phyloP scores from a whole-genome alignment of 78 protist species.

The Dictyostelium citrinum region DNA sequence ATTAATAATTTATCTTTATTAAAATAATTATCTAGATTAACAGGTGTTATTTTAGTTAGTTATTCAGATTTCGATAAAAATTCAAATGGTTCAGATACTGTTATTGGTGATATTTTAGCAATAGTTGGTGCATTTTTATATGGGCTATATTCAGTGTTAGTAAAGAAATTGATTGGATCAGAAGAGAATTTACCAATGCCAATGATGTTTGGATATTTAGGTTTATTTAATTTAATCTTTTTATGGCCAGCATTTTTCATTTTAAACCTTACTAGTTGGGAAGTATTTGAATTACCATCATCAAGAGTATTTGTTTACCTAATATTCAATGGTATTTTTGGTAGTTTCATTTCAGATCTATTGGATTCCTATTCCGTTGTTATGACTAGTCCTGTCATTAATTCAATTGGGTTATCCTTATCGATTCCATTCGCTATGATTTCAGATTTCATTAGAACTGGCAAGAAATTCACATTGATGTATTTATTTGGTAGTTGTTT shows the following conservation, averaged over 20 bases:
- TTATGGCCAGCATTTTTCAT: slow-evolving; percentile 54
- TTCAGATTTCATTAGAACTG: slow-evolving; percentile 10
- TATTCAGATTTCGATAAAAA: slow-evolving; percentile 13
- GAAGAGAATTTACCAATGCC: slow-evolving; percentile 69
- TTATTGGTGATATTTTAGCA: slow-evolving; percentile 31
- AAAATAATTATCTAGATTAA: not conserved
- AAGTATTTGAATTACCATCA: slow-evolving; percentile 22
- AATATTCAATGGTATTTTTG: slow-evolving; percentile 58
- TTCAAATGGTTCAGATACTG: slow-evolving; percentile 31
- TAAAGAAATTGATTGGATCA: slow-evolving; percentile 28
- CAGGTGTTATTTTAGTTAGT: slow-evolving; percentile 70
- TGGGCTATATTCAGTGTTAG: slow-evolving; percentile 50
- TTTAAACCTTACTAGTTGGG: slow-evolving; percentile 14
- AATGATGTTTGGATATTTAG: slow-evolving; percentile 62
- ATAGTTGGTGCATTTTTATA: slow-evolving; percentile 52
- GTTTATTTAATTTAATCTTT: slow-evolving; percentile 26
- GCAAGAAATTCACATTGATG: slow-evolving; percentile 2
- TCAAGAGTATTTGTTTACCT: slow-evolving; percentile 10
- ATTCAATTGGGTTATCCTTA: slow-evolving; percentile 60
- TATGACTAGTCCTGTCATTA: slow-evolving; percentile 39
- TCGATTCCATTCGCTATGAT: slow-evolving; percentile 73
- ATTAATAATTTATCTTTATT: not conserved
- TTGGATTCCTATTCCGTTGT: slow-evolving; percentile 57
- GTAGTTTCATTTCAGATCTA: slow-evolving; percentile 54
- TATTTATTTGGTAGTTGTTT: slow-evolving; percentile 25